Base-by-base conservation (phyloP, 1,284 basidiomycete species). In the Leccinum variabile region DNA sequence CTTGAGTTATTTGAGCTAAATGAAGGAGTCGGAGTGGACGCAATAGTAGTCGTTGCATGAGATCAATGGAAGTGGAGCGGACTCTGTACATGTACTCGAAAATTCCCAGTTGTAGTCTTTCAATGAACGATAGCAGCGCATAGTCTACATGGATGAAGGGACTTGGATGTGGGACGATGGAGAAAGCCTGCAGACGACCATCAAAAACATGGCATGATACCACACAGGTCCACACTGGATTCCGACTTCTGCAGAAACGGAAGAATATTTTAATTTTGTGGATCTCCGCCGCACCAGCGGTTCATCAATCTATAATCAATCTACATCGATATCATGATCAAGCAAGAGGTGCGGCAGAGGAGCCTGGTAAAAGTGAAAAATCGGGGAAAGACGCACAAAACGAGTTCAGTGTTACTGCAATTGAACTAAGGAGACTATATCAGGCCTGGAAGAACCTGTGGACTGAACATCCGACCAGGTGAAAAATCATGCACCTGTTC, bases 41-140 rank as follows among this genome's bases (percentile, higher is more conserved):
- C 79, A 76, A 67, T 80, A 84, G 60, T 83, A 84, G 60, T 83
- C 81, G 66, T 85, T 85, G 71, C 82, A 86, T 37, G 81, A 81
- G 79, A 84, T 84, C 18, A 87, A 74, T 28, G 79, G 78, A 46
- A 87, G 70, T 50, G 22, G 25, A 53, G 32, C 14, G 76, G 79
- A 72, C 83, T 11, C 79, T 54, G 85, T 78, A n/a, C 70, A 65
- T 7, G 83, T 64, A 61, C 66, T 41, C 59, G 14, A 22, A 53
- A 52, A 54, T 62, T 56, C 30, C 50, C 33, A 10, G 22, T 56
- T 33, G 62, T 52, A 61, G 35, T 57, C 53, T 58, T 53, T 57
- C 52, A 53, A 49, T 25, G 62, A 41, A 52, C 62, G 54, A 11
- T 54, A 13, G 53, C 46, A 33, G 37, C 61, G 50, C 59, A 57